These are phyloP conservation scores for Clarireedia homoeocarpa DNA, from an alignment of 2,329 filamentous ascomycete species.

Conservation along the genomic window DNA sequence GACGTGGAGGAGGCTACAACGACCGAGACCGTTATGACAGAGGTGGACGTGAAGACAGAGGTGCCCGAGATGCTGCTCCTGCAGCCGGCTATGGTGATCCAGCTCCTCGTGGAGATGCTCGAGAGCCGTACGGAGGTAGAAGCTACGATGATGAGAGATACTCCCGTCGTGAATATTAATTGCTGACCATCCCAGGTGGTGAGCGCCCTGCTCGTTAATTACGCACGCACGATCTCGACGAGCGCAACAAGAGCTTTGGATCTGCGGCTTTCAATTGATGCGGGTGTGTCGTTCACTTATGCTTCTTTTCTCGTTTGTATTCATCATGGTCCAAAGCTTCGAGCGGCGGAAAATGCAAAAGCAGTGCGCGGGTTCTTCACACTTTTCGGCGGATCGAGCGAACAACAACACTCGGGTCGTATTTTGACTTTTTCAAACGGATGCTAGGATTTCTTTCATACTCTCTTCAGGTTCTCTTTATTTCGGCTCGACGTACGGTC, in stretches of 20 bases:
- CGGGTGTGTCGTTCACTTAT: conserved; percentile 28
- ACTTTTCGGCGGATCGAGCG: conserved; percentile 23
- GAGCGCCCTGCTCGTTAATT: conserved; percentile 32
- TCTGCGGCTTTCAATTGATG: conserved; percentile 31
- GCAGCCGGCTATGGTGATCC: conserved; percentile 36
- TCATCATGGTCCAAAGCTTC: conserved; percentile 30
- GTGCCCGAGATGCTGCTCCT: conserved; percentile 33
- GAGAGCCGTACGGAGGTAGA: conserved; percentile 38
- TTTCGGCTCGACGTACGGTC: conserved; percentile 29
- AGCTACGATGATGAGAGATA: conserved; percentile 30
- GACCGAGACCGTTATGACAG: conserved; percentile 37
- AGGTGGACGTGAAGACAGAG: conserved; percentile 43
- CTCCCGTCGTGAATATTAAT: conserved; percentile 30
- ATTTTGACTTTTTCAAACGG: conserved; percentile 23
- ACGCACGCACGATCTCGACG: conserved; percentile 28
- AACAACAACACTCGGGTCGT: conserved; percentile 19
- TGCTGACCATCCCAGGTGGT: conserved; percentile 30
- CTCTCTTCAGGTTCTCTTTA: conserved; percentile 24
- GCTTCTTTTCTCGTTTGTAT: conserved; percentile 27
- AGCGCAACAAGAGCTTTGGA: conserved; percentile 28
- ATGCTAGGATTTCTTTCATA: conserved; percentile 29
- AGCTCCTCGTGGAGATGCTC: conserved; percentile 35
- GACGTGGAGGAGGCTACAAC: conserved; percentile 37
- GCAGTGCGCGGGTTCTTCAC: conserved; percentile 16
- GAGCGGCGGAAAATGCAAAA: conserved; percentile 30